Conservation (phyloP, 805 yeast species). For the Tetrapisispora namnaoensis region DNA sequence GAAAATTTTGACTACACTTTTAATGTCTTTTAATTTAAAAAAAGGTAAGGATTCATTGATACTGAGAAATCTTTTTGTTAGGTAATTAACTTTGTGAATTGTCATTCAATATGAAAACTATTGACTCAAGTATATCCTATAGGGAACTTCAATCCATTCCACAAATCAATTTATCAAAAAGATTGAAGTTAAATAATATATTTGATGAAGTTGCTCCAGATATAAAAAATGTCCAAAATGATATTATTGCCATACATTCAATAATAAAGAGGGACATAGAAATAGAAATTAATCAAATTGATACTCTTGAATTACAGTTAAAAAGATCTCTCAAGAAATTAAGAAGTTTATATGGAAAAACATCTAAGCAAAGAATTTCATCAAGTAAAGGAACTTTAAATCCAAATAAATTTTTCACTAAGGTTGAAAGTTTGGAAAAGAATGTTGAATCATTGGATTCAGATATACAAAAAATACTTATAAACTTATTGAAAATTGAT, state of each 20-base stretch:
- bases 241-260: conserved; percentile 12
- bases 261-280: conserved; percentile 23
- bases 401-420: conserved; percentile 1
- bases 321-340: conserved; percentile 16
- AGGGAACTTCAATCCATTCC: conserved; percentile 13
- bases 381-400: neutral
- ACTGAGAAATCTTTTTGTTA: neutral
- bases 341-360: conserved; percentile 12
- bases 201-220: conserved; percentile 17
- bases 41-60: neutral
- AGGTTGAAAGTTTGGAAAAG: conserved; percentile 6
- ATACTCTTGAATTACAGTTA: conserved; percentile 15
- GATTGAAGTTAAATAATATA: conserved; percentile 14
- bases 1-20: too few species aligned
- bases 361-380: conserved; percentile 7
- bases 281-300: conserved; percentile 25
- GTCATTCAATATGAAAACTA: neutral
- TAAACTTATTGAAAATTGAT: conserved; percentile 30
- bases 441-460: conserved; percentile 5
- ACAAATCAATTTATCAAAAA: conserved; percentile 8
- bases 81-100: neutral
- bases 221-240: conserved; percentile 15
- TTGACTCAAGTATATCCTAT: conserved; percentile 6
- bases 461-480: conserved; percentile 8
- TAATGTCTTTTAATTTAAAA: neutral